Evolutionary conservation across 768 basidiomycete species (phyloP), one percentile per base, ranked within the genome.

Genomic region (Aureoboletus auriporus): DNA sequence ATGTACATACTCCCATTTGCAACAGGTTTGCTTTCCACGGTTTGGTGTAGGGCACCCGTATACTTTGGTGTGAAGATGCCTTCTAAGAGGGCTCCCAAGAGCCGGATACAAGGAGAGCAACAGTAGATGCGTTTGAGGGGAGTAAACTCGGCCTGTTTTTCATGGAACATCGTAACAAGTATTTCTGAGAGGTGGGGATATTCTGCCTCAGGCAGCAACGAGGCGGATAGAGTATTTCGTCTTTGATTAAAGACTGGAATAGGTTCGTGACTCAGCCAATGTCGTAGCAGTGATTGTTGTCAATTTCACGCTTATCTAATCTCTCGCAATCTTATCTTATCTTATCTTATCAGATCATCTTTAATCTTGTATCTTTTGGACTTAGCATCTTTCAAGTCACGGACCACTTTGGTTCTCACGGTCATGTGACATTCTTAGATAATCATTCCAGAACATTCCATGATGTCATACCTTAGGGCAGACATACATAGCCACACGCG

Each of bases 221-320:
- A 28, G 73, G 72, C 4, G 72, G 73, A 52, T 63, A 72, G 27
- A 75, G 64, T 1, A 65, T 57, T 49, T 74, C 74, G 53, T 75
- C 74, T 16, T 47, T 53, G 5, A 58, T 64, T 1, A 71, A 61
- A 12, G 61, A 50, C 44, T 65, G 50, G 61, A 73, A 70, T 40
- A 75, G 63, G 31, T 64, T 54, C 4, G 60, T n/a, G n/a, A n/a
- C n/a, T n/a, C n/a, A n/a, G n/a, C n/a, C 57, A 23, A 66, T 47
- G 45, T 71, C 71, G 46, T 71, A 72, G 47, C 51, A 52, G n/a
- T n/a, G n/a, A n/a, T n/a, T n/a, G n/a, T n/a, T n/a, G n/a, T n/a
- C n/a, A n/a, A n/a, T n/a, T n/a, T n/a, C n/a, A n/a, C n/a, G n/a
- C n/a, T n/a, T n/a, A n/a, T n/a, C n/a, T n/a, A n/a, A n/a, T n/a